These are phyloP conservation scores for Selaginella tamariscina DNA, from an alignment of 75 land plant genomes.

Conservation along the genomic window DNA sequence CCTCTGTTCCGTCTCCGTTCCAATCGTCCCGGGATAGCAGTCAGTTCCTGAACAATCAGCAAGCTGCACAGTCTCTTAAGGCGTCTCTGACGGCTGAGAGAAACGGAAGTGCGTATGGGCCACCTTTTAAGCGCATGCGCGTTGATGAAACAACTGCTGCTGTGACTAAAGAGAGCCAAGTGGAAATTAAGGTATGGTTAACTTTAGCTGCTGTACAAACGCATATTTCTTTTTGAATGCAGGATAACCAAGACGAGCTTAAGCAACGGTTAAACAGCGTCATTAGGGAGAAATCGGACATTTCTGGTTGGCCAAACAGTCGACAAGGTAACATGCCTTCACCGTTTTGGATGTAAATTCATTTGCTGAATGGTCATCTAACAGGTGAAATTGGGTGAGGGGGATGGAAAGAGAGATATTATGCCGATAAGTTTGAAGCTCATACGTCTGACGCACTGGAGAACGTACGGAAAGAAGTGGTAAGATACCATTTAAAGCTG, in stretches of 20 bases:
- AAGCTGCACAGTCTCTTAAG: slow-evolving; percentile 27
- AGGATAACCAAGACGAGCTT: slow-evolving; percentile 51
- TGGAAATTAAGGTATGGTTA: slow-evolving; percentile 20
- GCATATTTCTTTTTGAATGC: slow-evolving; percentile 20
- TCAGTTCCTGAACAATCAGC: slow-evolving; percentile 21
- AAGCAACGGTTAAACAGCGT: slow-evolving; percentile 40
- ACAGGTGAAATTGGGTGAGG: slow-evolving; percentile 77
- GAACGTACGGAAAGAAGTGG: slow-evolving; percentile 46
- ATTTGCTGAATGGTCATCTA: neutral
- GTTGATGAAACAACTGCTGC: slow-evolving; percentile 27
- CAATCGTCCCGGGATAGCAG: slow-evolving; percentile 23
- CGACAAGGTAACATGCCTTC: slow-evolving; percentile 28
- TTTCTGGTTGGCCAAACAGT: slow-evolving; percentile 7
- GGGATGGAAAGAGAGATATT: slow-evolving; percentile 91
- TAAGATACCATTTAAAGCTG: slow-evolving; percentile 21
- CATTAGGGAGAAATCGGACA: slow-evolving; percentile 15
- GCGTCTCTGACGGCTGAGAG: slow-evolving; percentile 16
- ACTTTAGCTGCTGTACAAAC: neutral
- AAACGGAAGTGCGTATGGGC: slow-evolving; percentile 6
- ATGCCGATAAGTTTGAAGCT: slow-evolving; percentile 62
- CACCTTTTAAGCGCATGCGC: slow-evolving; percentile 12
- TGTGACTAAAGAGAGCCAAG: slow-evolving; percentile 41
- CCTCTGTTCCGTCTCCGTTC: slow-evolving; percentile 54
- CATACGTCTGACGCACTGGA: slow-evolving; percentile 39
- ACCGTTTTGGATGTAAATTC: neutral